These are phyloP conservation scores for Hamigera avellanea DNA, from an alignment of 495 filamentous ascomycete genomes.

Conservation along the genomic window DNA sequence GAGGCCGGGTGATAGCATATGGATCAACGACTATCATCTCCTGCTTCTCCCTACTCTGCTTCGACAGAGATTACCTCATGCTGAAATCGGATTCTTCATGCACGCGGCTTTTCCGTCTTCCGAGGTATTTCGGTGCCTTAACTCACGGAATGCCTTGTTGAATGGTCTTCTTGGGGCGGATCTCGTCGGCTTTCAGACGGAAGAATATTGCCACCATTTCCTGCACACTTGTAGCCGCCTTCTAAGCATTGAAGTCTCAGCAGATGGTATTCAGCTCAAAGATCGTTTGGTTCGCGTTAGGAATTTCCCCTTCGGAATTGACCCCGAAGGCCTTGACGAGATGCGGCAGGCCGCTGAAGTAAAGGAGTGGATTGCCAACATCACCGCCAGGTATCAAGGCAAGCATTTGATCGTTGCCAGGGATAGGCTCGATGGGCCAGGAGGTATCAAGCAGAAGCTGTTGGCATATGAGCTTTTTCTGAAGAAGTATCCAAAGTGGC, in stretches of 20 bases:
- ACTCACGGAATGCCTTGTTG: conserved; percentile 62
- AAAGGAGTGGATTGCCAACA: conserved; percentile 56
- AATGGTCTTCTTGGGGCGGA: conserved; percentile 84
- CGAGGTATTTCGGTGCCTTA: conserved; percentile 79
- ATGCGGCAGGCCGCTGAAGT: conserved; percentile 59
- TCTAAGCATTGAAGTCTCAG: conserved; percentile 65
- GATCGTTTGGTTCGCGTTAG: conserved; percentile 74
- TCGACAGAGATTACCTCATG: conserved; percentile 63
- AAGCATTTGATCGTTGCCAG: conserved; percentile 79
- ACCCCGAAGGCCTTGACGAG: conserved; percentile 56
- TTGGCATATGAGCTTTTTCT: conserved; percentile 80
- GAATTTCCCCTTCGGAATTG: conserved; percentile 31
- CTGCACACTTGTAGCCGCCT: conserved; percentile 81
- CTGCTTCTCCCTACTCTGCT: conserved; percentile 71
- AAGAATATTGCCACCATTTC: conserved; percentile 86
- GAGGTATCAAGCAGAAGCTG: conserved; percentile 78
- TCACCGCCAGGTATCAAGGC: conserved; percentile 58
- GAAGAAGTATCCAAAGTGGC: conserved; percentile 73
- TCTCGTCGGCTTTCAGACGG: conserved; percentile 80
- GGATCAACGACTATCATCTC: conserved; percentile 89
- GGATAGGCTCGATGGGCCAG: conserved; percentile 77
- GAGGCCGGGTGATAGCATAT: conserved; percentile 75
- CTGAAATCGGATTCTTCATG: conserved; percentile 85
- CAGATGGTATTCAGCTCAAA: conserved; percentile 67
- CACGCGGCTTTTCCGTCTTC: conserved; percentile 88